Evolutionary conservation across 148 eudicot species (phyloP).

Genomic region (Suaeda aralocaspica): DNA sequence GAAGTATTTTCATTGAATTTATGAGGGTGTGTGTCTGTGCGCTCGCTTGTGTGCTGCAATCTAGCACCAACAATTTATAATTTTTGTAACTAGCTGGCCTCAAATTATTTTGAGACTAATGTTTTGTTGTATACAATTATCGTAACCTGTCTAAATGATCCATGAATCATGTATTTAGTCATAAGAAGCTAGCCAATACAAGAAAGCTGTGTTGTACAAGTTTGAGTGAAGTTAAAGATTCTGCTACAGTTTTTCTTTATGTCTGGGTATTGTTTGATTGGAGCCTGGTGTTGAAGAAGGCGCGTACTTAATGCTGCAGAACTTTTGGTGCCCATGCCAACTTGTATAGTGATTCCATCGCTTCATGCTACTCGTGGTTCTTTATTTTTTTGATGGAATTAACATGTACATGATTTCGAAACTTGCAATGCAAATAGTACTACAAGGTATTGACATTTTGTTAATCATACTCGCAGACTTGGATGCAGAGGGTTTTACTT

Average conservation of each 20-base stretch:
- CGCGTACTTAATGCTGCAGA: neutral
- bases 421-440: neutral
- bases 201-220: neutral
- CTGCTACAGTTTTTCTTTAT: neutral
- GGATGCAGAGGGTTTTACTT: slow-evolving; percentile 53
- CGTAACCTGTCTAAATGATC: neutral
- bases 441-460: neutral
- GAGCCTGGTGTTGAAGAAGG: neutral
- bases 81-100: neutral
- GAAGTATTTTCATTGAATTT: neutral
- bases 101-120: too few relatives aligned
- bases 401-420: neutral
- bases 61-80: neutral
- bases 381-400: slow-evolving; percentile 1
- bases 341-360: neutral
- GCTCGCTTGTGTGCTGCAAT: neutral
- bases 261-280: neutral
- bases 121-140: neutral
- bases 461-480: slow-evolving; percentile 33
- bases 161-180: neutral
- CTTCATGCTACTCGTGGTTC: neutral
- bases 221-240: neutral
- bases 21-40: neutral
- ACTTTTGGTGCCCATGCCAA: neutral
- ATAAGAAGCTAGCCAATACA: neutral